Percentiles rank a stretch among this genome's conserved stretches.
These are phyloP conservation scores for Pyricularia sp. DNA, from an alignment of 2,329 filamentous ascomycete genomes.

Conservation along the genomic window DNA sequence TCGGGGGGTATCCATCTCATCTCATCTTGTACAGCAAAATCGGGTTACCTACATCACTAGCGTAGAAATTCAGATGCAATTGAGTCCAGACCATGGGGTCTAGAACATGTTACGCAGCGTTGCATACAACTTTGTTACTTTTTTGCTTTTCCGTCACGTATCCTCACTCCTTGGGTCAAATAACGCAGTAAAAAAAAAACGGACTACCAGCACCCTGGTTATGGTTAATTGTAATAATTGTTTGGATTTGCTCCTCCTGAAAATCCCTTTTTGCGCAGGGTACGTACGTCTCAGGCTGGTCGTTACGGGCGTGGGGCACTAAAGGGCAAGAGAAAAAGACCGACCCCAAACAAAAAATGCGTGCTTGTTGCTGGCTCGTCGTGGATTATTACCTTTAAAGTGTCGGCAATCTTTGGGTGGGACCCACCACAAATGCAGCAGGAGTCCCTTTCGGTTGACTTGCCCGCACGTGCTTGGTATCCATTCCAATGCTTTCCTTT, in stretches of 20 bases:
- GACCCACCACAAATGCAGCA: background rate
- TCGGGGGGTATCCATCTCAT: background rate
- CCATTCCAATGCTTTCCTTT: background rate
- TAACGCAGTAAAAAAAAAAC: background rate
- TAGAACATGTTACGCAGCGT: background rate
- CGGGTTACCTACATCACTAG: background rate
- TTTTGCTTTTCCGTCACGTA: background rate
- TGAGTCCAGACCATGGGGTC: background rate
- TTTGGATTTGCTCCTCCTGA: background rate
- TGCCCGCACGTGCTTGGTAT: background rate
- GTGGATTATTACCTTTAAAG: background rate
- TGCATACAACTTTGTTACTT: background rate
- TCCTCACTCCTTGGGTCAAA: background rate
- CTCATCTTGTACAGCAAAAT: background rate
- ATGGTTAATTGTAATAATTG: background rate
- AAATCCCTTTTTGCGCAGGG: background rate
- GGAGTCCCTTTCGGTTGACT: background rate
- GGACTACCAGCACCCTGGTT: background rate
- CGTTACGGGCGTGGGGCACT: background rate
- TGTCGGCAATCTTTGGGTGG: background rate
- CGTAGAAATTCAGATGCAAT: background rate
- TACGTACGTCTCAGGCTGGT: background rate
- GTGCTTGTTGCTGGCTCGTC: background rate
- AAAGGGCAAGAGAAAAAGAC: background rate
- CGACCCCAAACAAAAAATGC: background rate